Conservation (phyloP, 306 rosid genomes). For the Fragaria nilgerrensis region DNA sequence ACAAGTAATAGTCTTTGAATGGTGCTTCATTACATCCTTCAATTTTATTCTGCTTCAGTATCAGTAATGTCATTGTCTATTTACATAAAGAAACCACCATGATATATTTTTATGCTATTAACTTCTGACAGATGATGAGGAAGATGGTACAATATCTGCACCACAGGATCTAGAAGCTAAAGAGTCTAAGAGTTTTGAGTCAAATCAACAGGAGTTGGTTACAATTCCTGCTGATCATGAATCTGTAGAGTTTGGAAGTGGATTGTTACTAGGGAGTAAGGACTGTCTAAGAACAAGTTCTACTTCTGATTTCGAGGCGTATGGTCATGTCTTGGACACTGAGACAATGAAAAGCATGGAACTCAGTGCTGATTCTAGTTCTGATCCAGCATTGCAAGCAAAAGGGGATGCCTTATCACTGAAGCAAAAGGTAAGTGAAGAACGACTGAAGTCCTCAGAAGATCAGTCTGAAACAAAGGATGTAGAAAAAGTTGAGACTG, state of each 20-base stretch:
- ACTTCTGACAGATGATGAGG: constrained; percentile 34
- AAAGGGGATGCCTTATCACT: constrained; percentile 25
- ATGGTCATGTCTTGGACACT: constrained; percentile 9
- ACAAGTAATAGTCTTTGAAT: not conserved
- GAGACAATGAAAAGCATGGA: constrained; percentile 1
- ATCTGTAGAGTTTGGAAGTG: constrained; percentile 27
- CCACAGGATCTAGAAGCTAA: constrained; percentile 37
- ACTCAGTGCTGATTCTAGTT: constrained; percentile 15
- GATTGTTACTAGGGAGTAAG: constrained; percentile 21
- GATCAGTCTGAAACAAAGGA: constrained; percentile 19
- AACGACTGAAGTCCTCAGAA: not conserved
- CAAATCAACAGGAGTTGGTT: constrained; percentile 26
- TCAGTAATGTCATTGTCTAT: not conserved
- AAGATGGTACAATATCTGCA: constrained; percentile 23
- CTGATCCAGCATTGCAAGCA: constrained; percentile 21
- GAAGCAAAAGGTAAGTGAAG: constrained; percentile 30
- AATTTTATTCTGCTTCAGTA: not conserved
- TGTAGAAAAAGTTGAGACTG: constrained; percentile 26
- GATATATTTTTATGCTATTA: not conserved
- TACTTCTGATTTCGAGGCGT: not conserved
- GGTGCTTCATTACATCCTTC: not conserved
- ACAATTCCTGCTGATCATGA: constrained; percentile 18
- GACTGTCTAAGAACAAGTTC: constrained; percentile 19
- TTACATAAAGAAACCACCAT: not conserved
- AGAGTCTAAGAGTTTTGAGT: constrained; percentile 20